Evolutionary conservation across 768 basidiomycete genomes (phyloP).

Genomic region (Pulveroboletus sp.): DNA sequence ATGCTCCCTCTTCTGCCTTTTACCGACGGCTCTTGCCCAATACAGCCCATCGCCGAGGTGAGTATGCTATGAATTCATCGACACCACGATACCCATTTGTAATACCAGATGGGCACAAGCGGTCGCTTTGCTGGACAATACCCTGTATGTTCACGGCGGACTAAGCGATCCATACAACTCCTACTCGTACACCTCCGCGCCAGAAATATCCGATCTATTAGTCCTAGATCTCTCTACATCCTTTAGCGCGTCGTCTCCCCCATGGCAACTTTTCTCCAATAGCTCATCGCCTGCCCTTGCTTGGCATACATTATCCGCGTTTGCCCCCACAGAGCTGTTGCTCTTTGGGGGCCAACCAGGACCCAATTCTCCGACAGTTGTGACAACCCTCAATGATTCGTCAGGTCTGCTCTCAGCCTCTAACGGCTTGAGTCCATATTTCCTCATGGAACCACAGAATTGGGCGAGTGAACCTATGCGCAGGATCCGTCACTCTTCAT

Average conservation of each 20-base stretch:
- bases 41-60: conserved; percentile 27
- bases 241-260: conserved; percentile 61
- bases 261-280: conserved; percentile 61
- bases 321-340: conserved; percentile 51
- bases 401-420: conserved; percentile 52
- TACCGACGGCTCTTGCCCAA: conserved; percentile 16
- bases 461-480: conserved; percentile 72
- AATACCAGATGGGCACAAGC: conserved; percentile 89
- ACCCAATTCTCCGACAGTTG: conserved; percentile 49
- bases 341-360: conserved; percentile 78
- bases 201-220: conserved; percentile 68
- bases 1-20: conserved; percentile 11
- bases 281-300: conserved; percentile 58
- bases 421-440: conserved; percentile 38
- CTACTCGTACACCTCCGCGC: conserved; percentile 73
- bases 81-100: conserved; percentile 5
- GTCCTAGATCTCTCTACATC: conserved; percentile 58
- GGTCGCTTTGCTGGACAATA: conserved; percentile 51
- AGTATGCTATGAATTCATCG: background rate
- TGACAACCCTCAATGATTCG: conserved; percentile 59
- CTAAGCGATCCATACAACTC: conserved; percentile 69
- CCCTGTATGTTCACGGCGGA: conserved; percentile 76
- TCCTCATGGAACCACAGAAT: conserved; percentile 43
- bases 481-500: conserved; percentile 72
- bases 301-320: conserved; percentile 78